Base-by-base conservation (phyloP, 441 rosid species). In the Eruca vesicaria region DNA sequence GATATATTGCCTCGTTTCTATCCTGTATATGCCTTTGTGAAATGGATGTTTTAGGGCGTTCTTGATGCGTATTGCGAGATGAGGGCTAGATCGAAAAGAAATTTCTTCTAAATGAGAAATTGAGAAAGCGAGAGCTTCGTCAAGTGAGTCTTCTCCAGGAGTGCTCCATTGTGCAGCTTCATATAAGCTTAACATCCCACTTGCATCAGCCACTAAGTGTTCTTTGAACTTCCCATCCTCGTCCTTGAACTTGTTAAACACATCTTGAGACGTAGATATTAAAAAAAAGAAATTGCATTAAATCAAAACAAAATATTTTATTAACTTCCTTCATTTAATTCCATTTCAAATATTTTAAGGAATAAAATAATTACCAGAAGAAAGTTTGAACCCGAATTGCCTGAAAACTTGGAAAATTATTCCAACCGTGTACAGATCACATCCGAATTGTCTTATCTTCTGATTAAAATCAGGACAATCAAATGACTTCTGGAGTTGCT, bases 141-240 rank as follows among this genome's bases (percentile, higher is more conserved):
- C 86, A 0, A 86, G 45, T 18, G 76, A 66, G 38, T 77, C 78
- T 70, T 85, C 86, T 11, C 82, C 85, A 9, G 53, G 82, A 0
- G 71, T 67, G 10, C 76, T 16, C 43, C 82, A 72, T 32, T 77
- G 78, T 2, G 85, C 38, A 23, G 86, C 85, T 66, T 83, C 81
- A 20, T 81, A 83, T 23, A 85, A 68, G 63, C 83, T 71, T 60
- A 83, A 35, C 26, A 85, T 23, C 1, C 84, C 82, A 5, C 7
- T 2, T 7, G 74, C 72, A 16, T 86, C 84, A 3, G 7, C 11
- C 0, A 0, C 32, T 7, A 78, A 36, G 3, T 53, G 35, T 5
- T 1, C 36, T 33, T 33, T 33, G 36, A 33, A 33, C 8, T 33
- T 33, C 10, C 36, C 10, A 33, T 33, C 36, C 29, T 2, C n/a